These are phyloP conservation scores for Candida chilensis DNA, from an alignment of 805 yeast species.

Conservation along the genomic window DNA sequence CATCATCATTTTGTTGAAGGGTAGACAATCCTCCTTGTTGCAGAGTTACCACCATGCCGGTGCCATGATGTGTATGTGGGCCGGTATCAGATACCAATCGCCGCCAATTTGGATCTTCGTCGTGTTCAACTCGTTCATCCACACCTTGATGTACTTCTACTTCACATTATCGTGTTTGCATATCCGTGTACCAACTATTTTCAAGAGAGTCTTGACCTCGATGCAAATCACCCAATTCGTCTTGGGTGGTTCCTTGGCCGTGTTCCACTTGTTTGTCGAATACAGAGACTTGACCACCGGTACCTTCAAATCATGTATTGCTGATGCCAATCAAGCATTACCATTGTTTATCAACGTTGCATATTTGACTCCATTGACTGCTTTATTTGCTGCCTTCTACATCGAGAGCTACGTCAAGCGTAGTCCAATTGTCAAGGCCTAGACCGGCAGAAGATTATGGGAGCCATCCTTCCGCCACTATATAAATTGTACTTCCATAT, in stretches of 20 bases:
- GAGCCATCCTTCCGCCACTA: too few relatives aligned
- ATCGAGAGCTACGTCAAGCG: slow-evolving; percentile 43
- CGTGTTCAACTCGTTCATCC: slow-evolving; percentile 72
- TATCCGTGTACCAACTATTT: slow-evolving; percentile 43
- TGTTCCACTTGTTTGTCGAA: slow-evolving; percentile 51
- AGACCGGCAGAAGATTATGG: too few relatives aligned
- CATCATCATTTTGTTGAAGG: slow-evolving; percentile 55
- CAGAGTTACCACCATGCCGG: slow-evolving; percentile 77
- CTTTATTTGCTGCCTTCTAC: slow-evolving; percentile 56
- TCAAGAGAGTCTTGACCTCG: slow-evolving; percentile 54
- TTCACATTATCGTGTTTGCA: slow-evolving; percentile 52
- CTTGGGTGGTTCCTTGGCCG: slow-evolving; percentile 61
- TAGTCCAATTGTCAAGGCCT: slow-evolving; percentile 1
- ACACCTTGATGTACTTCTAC: slow-evolving; percentile 66
- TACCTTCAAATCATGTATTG: slow-evolving; percentile 36
- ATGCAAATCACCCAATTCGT: slow-evolving; percentile 64
- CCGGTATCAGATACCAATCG: slow-evolving; percentile 58
- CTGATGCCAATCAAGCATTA: slow-evolving; percentile 50
- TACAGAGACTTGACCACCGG: slow-evolving; percentile 41
- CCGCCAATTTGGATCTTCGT: slow-evolving; percentile 80
- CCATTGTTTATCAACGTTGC: slow-evolving; percentile 54
- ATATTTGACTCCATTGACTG: slow-evolving; percentile 61
- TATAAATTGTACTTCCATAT: too few relatives aligned
- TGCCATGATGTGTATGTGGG: slow-evolving; percentile 78
- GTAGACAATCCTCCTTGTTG: slow-evolving; percentile 54